These are phyloP conservation scores for Cryptosporidium sp. DNA, from an alignment of 169 alveolate genomes.

Conservation along the genomic window DNA sequence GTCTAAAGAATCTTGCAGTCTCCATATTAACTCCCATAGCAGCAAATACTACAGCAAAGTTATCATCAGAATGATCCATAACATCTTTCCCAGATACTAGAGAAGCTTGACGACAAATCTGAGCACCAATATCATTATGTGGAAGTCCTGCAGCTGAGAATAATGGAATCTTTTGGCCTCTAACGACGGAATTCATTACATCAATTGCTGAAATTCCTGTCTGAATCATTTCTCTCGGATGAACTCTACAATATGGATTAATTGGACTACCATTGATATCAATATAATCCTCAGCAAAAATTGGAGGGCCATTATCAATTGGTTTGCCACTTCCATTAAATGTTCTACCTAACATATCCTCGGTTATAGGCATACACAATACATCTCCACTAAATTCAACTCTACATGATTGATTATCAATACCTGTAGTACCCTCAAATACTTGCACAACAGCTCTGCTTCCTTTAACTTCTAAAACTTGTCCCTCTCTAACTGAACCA, in stretches of 20 bases:
- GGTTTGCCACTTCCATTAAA: constrained; percentile 99
- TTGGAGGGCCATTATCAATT: constrained; percentile 98
- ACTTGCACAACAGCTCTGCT: constrained; percentile 98
- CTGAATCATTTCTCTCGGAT: constrained; percentile 99
- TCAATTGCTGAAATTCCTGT: constrained; percentile 99
- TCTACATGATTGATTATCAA: constrained; percentile 95
- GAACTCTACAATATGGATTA: constrained; percentile 97
- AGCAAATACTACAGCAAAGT: constrained; percentile 99
- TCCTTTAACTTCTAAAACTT: constrained; percentile 97
- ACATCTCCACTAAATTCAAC: constrained; percentile 99
- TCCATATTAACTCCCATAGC: constrained; percentile 99
- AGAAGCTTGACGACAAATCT: constrained; percentile 99
- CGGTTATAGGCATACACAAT: constrained; percentile 97
- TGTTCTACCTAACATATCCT: constrained; percentile 99
- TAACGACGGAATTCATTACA: constrained; percentile 99
- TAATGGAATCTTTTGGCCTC: constrained; percentile 99
- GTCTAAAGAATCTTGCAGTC: constrained; percentile 98
- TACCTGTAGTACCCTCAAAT: constrained; percentile 99
- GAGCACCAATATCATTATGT: constrained; percentile 99
- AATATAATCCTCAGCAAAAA: constrained; percentile 96
- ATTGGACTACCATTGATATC: constrained; percentile 98
- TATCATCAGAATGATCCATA: constrained; percentile 97
- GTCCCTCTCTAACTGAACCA: constrained; percentile 97
- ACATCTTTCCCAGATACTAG: constrained; percentile 97
- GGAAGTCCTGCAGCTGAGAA: constrained; percentile 99